Evolutionary conservation across 1,284 basidiomycete species (phyloP), one percentile per base, ranked within the genome.

Genomic region (Apiotrichum laibachii): DNA sequence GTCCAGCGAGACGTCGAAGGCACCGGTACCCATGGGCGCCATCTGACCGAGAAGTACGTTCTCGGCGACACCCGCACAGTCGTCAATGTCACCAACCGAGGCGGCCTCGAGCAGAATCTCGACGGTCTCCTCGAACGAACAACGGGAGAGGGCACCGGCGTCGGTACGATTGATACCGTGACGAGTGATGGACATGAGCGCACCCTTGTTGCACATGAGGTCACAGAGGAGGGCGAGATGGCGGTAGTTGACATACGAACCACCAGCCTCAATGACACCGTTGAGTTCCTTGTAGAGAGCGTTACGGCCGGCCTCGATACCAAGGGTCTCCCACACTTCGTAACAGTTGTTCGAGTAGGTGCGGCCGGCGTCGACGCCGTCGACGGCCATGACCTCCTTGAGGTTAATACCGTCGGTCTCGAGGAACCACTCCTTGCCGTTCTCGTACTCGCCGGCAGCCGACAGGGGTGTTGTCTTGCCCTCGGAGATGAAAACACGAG

Each of bases 101-200:
- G 96, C 96, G 0, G 96, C 96, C 76, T 99, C 96, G 87, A 99
- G 94, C 58, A 99, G 80, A 67, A 99, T 97, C 78, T 99, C 96
- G 63, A 98, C 96, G 0, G 96, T 99, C 82, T 99, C 96, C 78
- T 99, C 96, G 83, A 99, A 99, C 5, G 96, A 98, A 79, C 93
- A 98, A 50, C 96, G 85, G 88, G 99, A 98, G 55, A 99, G 83
- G 2, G 96, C 95, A 44, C 93, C 93, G 12, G 93, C 95, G 70
- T 98, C 93, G 34, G 95, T 90, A 56, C 95, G 88, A 80, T 99
- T 99, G 80, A 99, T 99, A 79, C 96, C 96, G 73, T 99, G 96
- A 52, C 96, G 92, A 50, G 96, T 99, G 79, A 99, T 99, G 13
- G 95, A 92, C 95, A 99, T 99, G 63, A 99, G 83, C 11, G 85